Base-by-base conservation (phyloP, 2,329 filamentous ascomycete genomes). In the Fusarium udum region DNA sequence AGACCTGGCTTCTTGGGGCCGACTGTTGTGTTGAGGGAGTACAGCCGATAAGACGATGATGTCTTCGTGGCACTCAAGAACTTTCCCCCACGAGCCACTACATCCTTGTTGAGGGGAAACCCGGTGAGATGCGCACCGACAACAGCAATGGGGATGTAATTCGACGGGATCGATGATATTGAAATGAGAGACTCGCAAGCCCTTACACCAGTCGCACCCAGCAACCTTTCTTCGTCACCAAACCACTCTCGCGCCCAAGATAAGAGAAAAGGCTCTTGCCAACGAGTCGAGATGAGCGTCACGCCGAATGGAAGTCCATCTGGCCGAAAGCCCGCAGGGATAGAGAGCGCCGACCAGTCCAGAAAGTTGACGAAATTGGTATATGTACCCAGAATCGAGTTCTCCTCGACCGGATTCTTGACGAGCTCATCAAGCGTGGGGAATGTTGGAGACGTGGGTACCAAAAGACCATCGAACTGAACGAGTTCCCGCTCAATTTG, bases 301-400 rank as follows among this genome's bases (percentile, higher is more conserved):
- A 84, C 67, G 3, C 82, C 81, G 59, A 84, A 84, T 2, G 82
- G 82, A 12, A 84, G 73, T 0, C 80, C 80, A 39, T 83, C 80
- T 0, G 72, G 40, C 2, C 82, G 68, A 40, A 82, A 83, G 4
- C 85, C 85, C 2, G 88, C 88, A 4, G 87, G 87, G n/a, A 90
- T 82, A 3, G 86, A 84, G 15, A 89, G 73, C 6, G 85, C 87
- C 43, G 85, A 86, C 73, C 90, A 83, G 77, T 91, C 89, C 24
- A 91, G 78, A 34, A 91, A 87, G 73, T 91, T 91, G 22, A 86
- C 89, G 75, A 87, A 90, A 75, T 90, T 89, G 0, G 88, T 90
- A 64, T 90, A 91, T 6, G 84, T 85, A 11, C 88, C 87, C 11
- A 90, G 76, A 7, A 83, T 78, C 8, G 86, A 86, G 72, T 91